These are phyloP conservation scores for Chimonanthus praecox DNA, from an alignment of 164 flowering plant species.

Conservation along the genomic window DNA sequence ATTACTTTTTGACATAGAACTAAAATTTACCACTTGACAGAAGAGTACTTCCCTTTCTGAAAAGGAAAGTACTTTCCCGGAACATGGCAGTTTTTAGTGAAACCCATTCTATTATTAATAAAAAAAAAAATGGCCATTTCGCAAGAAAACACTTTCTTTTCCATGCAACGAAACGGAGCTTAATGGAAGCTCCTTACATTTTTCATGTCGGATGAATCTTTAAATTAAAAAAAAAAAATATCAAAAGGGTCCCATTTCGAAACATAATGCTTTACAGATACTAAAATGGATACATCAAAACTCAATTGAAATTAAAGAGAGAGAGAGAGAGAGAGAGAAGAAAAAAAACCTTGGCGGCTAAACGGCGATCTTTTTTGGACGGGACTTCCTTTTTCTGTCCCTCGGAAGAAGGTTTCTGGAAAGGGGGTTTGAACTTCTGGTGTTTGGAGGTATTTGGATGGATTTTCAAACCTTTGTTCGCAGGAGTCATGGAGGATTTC, in stretches of 20 bases:
- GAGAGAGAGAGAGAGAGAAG: background rate
- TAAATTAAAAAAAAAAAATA: background rate
- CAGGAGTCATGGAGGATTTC: slow-evolving; percentile 13
- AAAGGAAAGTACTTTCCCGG: too few relatives aligned
- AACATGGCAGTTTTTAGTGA: too few relatives aligned
- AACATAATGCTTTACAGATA: background rate
- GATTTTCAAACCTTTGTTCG: slow-evolving; percentile 16
- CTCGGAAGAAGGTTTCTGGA: slow-evolving; percentile 9
- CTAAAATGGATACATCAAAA: background rate
- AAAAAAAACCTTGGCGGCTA: slow-evolving; percentile 51
- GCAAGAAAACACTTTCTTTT: too few relatives aligned
- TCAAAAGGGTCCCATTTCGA: background rate
- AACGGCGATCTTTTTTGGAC: slow-evolving; percentile 44
- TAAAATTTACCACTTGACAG: too few relatives aligned
- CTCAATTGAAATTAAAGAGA: background rate
- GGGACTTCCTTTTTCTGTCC: slow-evolving; percentile 22
- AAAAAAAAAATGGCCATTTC: background rate
- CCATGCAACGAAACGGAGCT: too few relatives aligned
- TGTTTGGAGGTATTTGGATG: slow-evolving; percentile 26
- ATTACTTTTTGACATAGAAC: too few relatives aligned
- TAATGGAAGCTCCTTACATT: too few relatives aligned
- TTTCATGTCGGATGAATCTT: background rate
- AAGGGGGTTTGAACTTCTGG: slow-evolving; percentile 14
- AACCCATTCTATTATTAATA: background rate
- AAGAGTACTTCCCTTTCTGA: too few relatives aligned